phyloP scores from a whole-genome alignment of 2,329 filamentous ascomycete species.

The Diaporthe ampelina region DNA sequence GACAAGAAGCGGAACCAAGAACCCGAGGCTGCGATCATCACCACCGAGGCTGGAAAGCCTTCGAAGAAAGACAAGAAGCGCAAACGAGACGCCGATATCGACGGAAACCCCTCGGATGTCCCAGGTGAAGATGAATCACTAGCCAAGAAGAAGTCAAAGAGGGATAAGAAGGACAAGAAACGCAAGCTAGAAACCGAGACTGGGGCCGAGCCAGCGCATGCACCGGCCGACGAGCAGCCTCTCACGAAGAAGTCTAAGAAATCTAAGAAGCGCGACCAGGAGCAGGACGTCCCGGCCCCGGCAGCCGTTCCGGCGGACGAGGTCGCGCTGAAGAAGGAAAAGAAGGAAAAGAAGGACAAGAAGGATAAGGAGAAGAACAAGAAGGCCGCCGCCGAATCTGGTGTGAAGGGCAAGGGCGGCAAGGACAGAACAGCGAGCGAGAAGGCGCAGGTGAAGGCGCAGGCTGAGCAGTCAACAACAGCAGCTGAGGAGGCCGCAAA shows the following conservation, averaged over 20 bases:
- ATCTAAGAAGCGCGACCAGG: conserved; percentile 44
- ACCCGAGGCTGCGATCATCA: conserved; percentile 42
- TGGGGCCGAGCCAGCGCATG: conserved; percentile 38
- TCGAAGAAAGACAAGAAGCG: conserved; percentile 42
- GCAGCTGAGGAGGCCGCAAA: conserved; percentile 52
- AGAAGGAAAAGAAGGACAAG: conserved; percentile 51
- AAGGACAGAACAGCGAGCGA: conserved; percentile 33
- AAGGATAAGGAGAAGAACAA: conserved; percentile 48
- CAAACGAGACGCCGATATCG: conserved; percentile 41
- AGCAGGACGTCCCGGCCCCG: conserved; percentile 47
- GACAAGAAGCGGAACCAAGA: conserved; percentile 47
- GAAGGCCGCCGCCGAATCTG: conserved; percentile 44
- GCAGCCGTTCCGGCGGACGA: conserved; percentile 46
- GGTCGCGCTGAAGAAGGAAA: conserved; percentile 58
- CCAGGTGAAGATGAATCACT: conserved; percentile 42
- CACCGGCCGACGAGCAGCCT: conserved; percentile 39
- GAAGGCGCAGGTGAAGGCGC: conserved; percentile 40
- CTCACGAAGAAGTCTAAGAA: conserved; percentile 44
- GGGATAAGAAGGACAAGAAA: conserved; percentile 45
- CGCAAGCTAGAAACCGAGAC: conserved; percentile 29
- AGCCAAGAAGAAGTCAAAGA: conserved; percentile 44
- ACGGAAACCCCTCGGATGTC: conserved; percentile 32
- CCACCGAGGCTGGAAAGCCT: conserved; percentile 41
- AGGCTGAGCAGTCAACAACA: conserved; percentile 45
- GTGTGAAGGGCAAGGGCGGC: conserved; percentile 42